Evolutionary conservation across 2,329 filamentous ascomycete species (phyloP), one percentile per base, ranked within the genome.

Genomic region (Talaromyces sp.): DNA sequence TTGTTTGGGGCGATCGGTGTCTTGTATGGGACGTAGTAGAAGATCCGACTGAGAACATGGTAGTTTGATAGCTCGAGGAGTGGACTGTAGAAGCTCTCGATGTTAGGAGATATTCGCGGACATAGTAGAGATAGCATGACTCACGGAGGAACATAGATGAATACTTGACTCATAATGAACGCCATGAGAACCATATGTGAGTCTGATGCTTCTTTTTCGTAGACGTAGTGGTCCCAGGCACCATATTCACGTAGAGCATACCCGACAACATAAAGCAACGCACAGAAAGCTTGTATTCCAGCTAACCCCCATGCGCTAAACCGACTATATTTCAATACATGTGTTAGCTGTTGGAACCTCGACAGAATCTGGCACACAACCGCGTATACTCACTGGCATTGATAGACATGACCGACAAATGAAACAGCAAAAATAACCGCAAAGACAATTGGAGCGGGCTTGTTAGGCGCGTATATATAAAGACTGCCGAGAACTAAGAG

Each of bases 61-160:
- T 86, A 87, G 63, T 86, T 85, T 50, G 82, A 78, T 3, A 84
- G 75, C 47, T 84, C 83, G 36, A 86, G 80, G 3, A 87, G 72
- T 0, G 86, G 85, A 2, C 82, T 82, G 43, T 27, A 19, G 13
- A 37, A 19, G 4, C 24, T 9, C 24, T 9, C 24, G 16, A 37
- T 17, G 8, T 16, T 16, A 16, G 16, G 10, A 3, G 3, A 10
- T 17, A 16, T 3, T 37, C 6, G 3, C 10, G 13, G 5, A 19
- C 11, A 44, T n/a, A 4, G 8, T 19, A 37, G 19, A 22, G 17
- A 14, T 41, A n/a, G n/a, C n/a, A 39, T 29, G 9, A 63, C 65
- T 57, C 60, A 72, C 42, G 75, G 78, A 46, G 32, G 70, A 62
- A 70, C 68, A 51, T 69, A 71, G 35, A 70, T 69, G 8, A 76